A percentile compares a stretch with the other conserved stretches of the same genome.
Conservation (phyloP, 257 asterid genomes). For the Apocynum venetum region DNA sequence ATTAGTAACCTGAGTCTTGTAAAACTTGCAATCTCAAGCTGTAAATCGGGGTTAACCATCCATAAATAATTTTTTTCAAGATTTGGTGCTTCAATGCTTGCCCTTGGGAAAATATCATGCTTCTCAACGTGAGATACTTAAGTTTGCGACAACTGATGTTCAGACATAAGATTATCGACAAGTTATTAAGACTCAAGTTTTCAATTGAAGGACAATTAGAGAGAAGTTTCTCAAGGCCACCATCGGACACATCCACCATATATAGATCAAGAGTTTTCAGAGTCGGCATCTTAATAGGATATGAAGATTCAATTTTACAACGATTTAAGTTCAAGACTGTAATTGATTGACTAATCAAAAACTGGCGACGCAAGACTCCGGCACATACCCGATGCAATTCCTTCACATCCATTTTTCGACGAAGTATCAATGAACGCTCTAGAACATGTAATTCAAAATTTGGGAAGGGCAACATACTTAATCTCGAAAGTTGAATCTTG, state of each 20-base stretch:
- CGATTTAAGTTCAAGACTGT: neutral
- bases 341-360: neutral
- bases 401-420: neutral
- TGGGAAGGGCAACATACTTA: neutral
- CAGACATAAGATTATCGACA: constrained; percentile 9
- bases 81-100: constrained; percentile 19
- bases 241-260: constrained; percentile 15
- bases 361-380: neutral
- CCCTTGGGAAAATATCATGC: neutral
- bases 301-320: neutral
- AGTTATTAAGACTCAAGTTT: constrained; percentile 20
- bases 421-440: no score
- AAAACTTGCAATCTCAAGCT: neutral
- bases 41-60: constrained; percentile 17
- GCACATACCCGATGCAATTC: neutral
- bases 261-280: constrained; percentile 25
- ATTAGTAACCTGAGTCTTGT: neutral
- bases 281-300: constrained; percentile 11
- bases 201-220: constrained; percentile 23
- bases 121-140: neutral
- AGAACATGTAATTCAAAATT: no score
- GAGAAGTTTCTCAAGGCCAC: constrained; percentile 12
- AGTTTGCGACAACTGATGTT: neutral
- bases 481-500: neutral
- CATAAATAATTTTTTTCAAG: neutral